Base-by-base conservation (phyloP, 2,329 filamentous ascomycete genomes). In the Xylariomycetidae sp. region DNA sequence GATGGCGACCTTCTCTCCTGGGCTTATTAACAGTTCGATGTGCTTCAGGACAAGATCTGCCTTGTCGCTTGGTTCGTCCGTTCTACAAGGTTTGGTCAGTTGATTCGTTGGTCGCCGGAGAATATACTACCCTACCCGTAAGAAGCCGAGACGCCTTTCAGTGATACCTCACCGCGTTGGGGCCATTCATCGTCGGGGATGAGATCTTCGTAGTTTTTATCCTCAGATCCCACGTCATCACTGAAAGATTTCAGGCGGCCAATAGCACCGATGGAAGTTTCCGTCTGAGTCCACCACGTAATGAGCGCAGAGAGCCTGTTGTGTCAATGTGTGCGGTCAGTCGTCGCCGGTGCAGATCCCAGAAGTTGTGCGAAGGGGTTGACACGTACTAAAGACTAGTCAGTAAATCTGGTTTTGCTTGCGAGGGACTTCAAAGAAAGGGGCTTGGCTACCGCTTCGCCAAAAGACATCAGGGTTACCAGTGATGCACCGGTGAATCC, bases 251-350 rank as follows among this genome's bases (percentile, higher is more conserved):
- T 53, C 4, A 57, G 38, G 9, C 57, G 41, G 16, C 42, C 41
- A 6, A 61, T 52, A 2, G 57, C 59, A 4, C 53, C 56, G 4
- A 60, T 44, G 0, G 57, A 58, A 2, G 53, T 58, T 34, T 61
- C 56, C 2, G 59, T 37, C 13, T 35, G 37, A 1, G 51, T 59
- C 22, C 46, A 60, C 13, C 18, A 51, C 28, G 43, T 41, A 17
- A 60, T 50, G 12, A 57, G 41, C 3, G 32, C 35, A 6, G 51
- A 51, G n/a, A n/a, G n/a, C n/a, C n/a, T n/a, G n/a, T n/a, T n/a
- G n/a, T n/a, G n/a, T n/a, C n/a, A n/a, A n/a, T n/a, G n/a, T n/a
- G n/a, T n/a, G n/a, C n/a, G n/a, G n/a, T n/a, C n/a, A n/a, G n/a
- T n/a, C n/a, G n/a, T n/a, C n/a, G n/a, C n/a, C n/a, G n/a, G n/a